phyloP scores from a whole-genome alignment of 1,284 basidiomycete species.

The Singerocomus inundabilis region DNA sequence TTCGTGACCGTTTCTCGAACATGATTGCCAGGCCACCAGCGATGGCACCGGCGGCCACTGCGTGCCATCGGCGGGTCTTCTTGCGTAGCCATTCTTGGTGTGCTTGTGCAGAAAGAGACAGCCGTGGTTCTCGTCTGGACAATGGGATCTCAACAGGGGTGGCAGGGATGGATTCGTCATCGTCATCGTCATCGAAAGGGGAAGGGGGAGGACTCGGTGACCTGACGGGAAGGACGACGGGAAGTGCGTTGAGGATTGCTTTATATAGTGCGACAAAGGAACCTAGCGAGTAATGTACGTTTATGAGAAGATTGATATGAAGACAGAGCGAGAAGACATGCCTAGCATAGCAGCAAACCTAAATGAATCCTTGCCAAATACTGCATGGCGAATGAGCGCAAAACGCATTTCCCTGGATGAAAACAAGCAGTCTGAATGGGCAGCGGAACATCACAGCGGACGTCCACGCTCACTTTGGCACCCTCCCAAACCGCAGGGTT shows the following conservation, averaged over 20 bases:
- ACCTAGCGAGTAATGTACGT: slow-evolving; percentile 40
- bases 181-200: slow-evolving; percentile 40
- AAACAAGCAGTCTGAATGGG: slow-evolving; percentile 1
- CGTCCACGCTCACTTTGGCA: slow-evolving; percentile 51
- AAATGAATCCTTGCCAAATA: slow-evolving; percentile 78
- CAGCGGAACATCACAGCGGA: background rate
- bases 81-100: slow-evolving; percentile 62
- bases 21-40: slow-evolving; percentile 81
- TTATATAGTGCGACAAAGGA: slow-evolving; percentile 83
- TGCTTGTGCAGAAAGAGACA: slow-evolving; percentile 61
- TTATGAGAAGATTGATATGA: background rate
- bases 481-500: slow-evolving; percentile 62
- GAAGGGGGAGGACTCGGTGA: slow-evolving; percentile 37
- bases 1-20: slow-evolving; percentile 73
- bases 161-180: slow-evolving; percentile 23
- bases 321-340: slow-evolving; percentile 30
- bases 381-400: slow-evolving; percentile 66
- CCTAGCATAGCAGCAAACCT: slow-evolving; percentile 87
- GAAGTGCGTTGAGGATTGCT: slow-evolving; percentile 78
- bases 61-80: slow-evolving; percentile 81
- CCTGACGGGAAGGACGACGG: slow-evolving; percentile 62
- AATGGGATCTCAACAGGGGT: slow-evolving; percentile 29
- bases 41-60: slow-evolving; percentile 81
- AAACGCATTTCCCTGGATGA: slow-evolving; percentile 47
- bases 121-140: slow-evolving; percentile 43